phyloP scores from a whole-genome alignment of 495 filamentous ascomycete genomes.

The Cercophora samala region DNA sequence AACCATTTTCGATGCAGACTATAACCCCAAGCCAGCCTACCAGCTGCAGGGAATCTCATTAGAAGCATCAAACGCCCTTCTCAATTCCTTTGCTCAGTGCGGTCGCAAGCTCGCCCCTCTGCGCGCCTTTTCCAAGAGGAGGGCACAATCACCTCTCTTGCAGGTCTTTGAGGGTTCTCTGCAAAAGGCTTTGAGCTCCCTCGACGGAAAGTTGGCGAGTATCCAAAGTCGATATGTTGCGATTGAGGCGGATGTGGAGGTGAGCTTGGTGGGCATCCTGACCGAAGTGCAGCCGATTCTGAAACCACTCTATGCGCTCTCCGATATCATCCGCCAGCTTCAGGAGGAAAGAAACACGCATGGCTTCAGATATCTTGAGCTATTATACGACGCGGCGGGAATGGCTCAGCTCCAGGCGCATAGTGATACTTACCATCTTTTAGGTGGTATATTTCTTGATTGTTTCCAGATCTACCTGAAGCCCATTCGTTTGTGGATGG shows the following conservation, averaged over 20 bases:
- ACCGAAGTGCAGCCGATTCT: conserved; percentile 55
- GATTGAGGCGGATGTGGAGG: conserved; percentile 44
- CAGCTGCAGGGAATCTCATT: conserved; percentile 39
- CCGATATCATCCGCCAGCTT: conserved; percentile 43
- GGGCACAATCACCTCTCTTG: conserved; percentile 44
- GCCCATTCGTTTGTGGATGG: conserved; percentile 82
- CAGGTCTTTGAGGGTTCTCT: conserved; percentile 50
- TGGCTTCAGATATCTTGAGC: conserved; percentile 64
- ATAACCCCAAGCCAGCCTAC: conserved; percentile 32
- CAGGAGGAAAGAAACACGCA: conserved; percentile 38
- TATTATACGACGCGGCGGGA: conserved; percentile 66
- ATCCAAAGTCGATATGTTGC: conserved; percentile 47
- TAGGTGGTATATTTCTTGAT: conserved; percentile 69
- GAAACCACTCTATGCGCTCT: conserved; percentile 54
- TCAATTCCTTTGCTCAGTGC: conserved; percentile 41
- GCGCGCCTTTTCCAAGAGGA: conserved; percentile 31
- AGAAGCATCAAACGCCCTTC: conserved; percentile 41
- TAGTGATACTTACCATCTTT: conserved; percentile 53
- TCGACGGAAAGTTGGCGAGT: conserved; percentile 43
- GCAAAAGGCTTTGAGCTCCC: conserved; percentile 39
- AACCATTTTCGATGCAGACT: conserved; percentile 58
- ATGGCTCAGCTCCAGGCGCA: conserved; percentile 67
- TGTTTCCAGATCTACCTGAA: conserved; percentile 81
- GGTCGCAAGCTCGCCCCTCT: conserved; percentile 39
- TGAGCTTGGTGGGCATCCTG: conserved; percentile 59